Evolutionary conservation across 192 early-diverging fungal species (phyloP), one percentile per base, ranked within the genome.

Genomic region (Coemansia sp.): DNA sequence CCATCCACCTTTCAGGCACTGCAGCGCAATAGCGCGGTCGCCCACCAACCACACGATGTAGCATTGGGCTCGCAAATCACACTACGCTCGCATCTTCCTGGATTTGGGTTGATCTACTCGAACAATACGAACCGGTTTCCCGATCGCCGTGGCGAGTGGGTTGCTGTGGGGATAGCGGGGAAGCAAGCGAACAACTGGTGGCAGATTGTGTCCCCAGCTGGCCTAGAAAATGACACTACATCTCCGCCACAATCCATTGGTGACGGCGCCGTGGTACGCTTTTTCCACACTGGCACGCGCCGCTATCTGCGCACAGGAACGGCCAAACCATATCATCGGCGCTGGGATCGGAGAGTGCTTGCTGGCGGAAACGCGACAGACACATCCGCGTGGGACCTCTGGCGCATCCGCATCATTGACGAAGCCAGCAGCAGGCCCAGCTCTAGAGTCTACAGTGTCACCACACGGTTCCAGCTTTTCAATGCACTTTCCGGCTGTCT

Each of bases 1-100:
- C 89, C 85, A 24, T 84, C 92, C 9, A 69, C 78, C 48, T 98
- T 96, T 79, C 93, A 98, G 63, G 88, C 88, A n/a, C 87, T 86
- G 28, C 84, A 97, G 22, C 64, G 75, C 23, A 92, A 93, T 31
- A 95, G 87, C 75, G 82, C 86, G 2, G 82, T 94, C 56, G 65
- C 59, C 3, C 49, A 25, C n/a, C 62, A 58, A 58, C 57, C 66
- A 10, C 62, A 64, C 49, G 52, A 69, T 24, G 67, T 69, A 19
- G 74, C 62, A n/a, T 23, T 49, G 30, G 72, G 65, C 3, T 67
- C 74, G 48, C 48, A 63, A 7, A 51, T 74, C 49, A 78, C 67
- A 4, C 31, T 64, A 25, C 57, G 78, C 21, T 76, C 74, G 56
- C 64, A 76, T 24, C 48, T 67, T 49, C 69, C 68, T 3, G 74